phyloP scores from a whole-genome alignment of 306 rosid species.

The Herpetospermum pedunculosum region DNA sequence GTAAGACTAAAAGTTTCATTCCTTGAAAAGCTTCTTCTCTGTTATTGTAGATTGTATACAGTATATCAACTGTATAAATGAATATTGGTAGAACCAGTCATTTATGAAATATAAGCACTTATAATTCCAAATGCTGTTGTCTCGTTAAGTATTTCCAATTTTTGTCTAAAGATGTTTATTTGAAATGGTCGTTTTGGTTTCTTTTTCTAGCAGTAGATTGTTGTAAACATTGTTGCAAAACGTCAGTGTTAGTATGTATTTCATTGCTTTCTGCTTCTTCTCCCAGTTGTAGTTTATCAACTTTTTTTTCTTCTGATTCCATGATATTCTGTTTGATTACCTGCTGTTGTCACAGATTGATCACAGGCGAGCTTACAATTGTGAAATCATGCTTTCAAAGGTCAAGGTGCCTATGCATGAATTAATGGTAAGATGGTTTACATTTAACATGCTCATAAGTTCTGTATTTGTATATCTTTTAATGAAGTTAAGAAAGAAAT shows the following conservation, averaged over 20 bases:
- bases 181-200: background rate
- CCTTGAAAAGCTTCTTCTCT: background rate
- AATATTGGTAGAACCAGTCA: background rate
- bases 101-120: background rate
- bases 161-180: background rate
- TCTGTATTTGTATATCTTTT: background rate
- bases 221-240: background rate
- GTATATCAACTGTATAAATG: background rate
- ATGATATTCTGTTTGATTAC: background rate
- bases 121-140: background rate
- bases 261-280: background rate
- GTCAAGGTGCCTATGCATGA: constrained; percentile 80
- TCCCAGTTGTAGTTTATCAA: background rate
- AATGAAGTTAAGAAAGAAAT: background rate
- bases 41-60: background rate
- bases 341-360: constrained; percentile 48
- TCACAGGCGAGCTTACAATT: constrained; percentile 82
- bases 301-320: background rate
- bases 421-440: constrained; percentile 55
- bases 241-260: background rate
- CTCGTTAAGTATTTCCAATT: background rate
- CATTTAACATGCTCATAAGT: background rate
- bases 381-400: constrained; percentile 96
- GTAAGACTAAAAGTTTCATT: background rate
- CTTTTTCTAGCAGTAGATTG: background rate